Base-by-base conservation (phyloP, 2,329 filamentous ascomycete genomes). In the Paecilomyces sp. region DNA sequence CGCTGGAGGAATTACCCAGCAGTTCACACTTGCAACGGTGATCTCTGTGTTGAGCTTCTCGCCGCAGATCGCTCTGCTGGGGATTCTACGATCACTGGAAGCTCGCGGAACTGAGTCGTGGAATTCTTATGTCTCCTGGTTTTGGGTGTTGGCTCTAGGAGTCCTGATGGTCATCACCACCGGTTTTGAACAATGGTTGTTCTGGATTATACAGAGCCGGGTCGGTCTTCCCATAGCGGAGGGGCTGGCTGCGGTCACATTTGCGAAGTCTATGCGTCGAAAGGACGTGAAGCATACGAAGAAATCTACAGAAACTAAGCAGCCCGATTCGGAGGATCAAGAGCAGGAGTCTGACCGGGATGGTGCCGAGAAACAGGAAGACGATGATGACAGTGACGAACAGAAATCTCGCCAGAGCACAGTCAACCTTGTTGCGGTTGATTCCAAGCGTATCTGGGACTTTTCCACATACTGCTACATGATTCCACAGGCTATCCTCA, bases 351-450 rank as follows among this genome's bases (percentile, higher is more conserved):
- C 66, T 33, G 70, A 72, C 3, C 72, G 76, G 36, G 61, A 63
- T 56, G 11, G 60, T 24, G 62, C 69, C 7, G 67, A 69, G 7
- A 77, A 18, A 63, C 36, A 41, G 36, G 72, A 76, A 12, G 74
- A 77, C 0, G 76, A 78, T 3, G 77, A 79, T 6, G 79, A 83
- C 12, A 79, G 82, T 66, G 71, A 66, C 70, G 79, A 61, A 62
- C 78, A 84, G 64, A 82, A 86, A 74, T 81, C 82, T 25, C 79
- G 82, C 65, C 88, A 92, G 73, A 85, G 83, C 55, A 88, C 88
- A 3, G 86, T 92, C 59, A 93, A 92, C 70, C 79, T 92, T 36
- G 86, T 92, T 54, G 89, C 88, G n/a, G 86, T 92, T 11, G 90
- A 93, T 71, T 79, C 85, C 7, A 85, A 85, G 63, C 84, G 89